These are phyloP conservation scores for Umbilicus rupestris DNA, from an alignment of 164 flowering plant genomes.

Conservation along the genomic window DNA sequence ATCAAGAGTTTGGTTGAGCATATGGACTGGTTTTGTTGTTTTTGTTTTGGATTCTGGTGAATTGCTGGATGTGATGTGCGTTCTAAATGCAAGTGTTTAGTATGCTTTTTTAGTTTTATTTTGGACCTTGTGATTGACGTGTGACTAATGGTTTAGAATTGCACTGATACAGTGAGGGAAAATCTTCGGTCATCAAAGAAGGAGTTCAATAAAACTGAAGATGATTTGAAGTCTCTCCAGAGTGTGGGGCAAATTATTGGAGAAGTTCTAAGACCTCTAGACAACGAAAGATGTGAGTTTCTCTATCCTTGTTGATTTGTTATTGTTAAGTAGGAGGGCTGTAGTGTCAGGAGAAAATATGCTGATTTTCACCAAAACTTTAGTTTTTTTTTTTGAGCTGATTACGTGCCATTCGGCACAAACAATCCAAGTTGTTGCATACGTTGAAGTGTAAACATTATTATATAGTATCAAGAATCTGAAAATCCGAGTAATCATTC, in stretches of 20 bases:
- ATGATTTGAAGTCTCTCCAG: constrained; percentile 93
- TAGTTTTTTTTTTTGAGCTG: background rate
- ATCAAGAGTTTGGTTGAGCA: no score
- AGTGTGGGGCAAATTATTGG: constrained; percentile 97
- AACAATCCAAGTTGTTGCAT: no score
- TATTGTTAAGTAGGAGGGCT: background rate
- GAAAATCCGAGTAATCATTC: background rate
- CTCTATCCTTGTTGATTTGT: background rate
- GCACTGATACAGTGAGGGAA: constrained; percentile 54
- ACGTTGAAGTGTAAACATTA: no score
- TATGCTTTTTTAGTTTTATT: no score
- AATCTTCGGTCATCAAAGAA: constrained; percentile 55
- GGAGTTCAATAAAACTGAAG: constrained; percentile 83
- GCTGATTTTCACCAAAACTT: background rate
- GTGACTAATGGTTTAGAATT: background rate
- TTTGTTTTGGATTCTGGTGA: no score
- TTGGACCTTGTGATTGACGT: no score
- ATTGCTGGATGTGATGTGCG: no score
- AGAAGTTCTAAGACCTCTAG: constrained; percentile 91
- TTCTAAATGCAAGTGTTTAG: no score
- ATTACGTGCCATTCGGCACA: background rate
- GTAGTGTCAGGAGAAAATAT: background rate
- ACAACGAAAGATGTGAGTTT: constrained; percentile 76
- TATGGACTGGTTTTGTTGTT: no score
- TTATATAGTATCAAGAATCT: background rate